Evolutionary conservation across 768 basidiomycete genomes (phyloP).

Genomic region (Suillus discolor): DNA sequence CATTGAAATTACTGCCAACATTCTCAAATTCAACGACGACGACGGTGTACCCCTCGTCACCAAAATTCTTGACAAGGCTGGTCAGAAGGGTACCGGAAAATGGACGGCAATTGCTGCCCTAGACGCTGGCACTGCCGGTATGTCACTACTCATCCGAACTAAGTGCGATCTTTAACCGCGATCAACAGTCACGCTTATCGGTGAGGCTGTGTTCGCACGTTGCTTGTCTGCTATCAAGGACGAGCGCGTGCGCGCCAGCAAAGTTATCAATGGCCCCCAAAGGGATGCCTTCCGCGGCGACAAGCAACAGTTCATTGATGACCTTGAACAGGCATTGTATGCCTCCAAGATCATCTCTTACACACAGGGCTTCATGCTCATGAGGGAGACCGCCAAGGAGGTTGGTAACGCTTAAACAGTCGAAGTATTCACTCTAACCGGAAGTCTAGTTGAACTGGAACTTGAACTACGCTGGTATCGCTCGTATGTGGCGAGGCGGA

Average conservation of each 20-base stretch:
- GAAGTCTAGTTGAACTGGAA: conserved; percentile 70
- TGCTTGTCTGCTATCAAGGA: conserved; percentile 97
- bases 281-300: conserved; percentile 95
- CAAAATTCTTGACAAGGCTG: conserved; percentile 95
- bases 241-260: conserved; percentile 93
- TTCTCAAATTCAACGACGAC: conserved; percentile 95
- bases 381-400: conserved; percentile 98
- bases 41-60: conserved; percentile 89
- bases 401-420: conserved; percentile 35
- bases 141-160: conserved; percentile 26
- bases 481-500: conserved; percentile 99
- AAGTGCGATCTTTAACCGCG: conserved; percentile 12
- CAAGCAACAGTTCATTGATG: conserved; percentile 98
- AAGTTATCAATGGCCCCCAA: conserved; percentile 86
- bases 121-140: conserved; percentile 86
- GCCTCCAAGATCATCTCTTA: conserved; percentile 99
- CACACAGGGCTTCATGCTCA: conserved; percentile 99
- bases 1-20: conserved; percentile 96
- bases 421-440: conserved; percentile 10
- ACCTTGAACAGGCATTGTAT: conserved; percentile 98
- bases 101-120: conserved; percentile 99
- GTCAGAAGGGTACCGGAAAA: conserved; percentile 99
- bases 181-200: conserved; percentile 88
- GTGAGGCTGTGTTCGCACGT: conserved; percentile 98
- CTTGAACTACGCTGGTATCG: conserved; percentile 97